A percentile compares a stretch with the other conserved stretches of the same genome.
Conservation (phyloP, 768 basidiomycete species). For the Leccinum longicurvipes region DNA sequence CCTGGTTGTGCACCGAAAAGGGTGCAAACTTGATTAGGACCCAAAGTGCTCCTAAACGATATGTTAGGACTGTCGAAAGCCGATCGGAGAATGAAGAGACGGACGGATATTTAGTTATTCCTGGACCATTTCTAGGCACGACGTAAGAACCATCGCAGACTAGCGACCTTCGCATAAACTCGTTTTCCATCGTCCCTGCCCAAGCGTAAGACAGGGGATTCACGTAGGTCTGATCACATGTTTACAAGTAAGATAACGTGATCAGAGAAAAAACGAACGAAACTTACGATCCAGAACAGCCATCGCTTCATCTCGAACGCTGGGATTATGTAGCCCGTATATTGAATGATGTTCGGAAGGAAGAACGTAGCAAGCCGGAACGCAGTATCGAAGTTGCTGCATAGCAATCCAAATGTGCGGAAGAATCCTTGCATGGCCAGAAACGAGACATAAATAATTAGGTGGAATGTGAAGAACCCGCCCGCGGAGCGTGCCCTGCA, state of each 20-base stretch:
- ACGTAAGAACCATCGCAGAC: conserved; percentile 64
- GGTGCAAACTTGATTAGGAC: conserved; percentile 76
- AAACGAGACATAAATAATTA: conserved; percentile 63
- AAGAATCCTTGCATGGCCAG: conserved; percentile 84
- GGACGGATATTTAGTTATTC: conserved; percentile 59
- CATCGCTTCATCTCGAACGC: conserved; percentile 71
- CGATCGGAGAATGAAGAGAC: conserved; percentile 21
- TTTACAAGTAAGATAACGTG: conserved; percentile 7
- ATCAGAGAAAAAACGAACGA: background rate
- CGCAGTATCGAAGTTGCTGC: conserved; percentile 50
- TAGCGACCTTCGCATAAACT: conserved; percentile 67
- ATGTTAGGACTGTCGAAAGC: conserved; percentile 6
- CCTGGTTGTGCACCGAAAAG: conserved; percentile 64
- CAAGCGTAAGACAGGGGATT: conserved; percentile 78
- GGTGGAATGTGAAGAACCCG: conserved; percentile 56
- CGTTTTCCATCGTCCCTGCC: conserved; percentile 80
- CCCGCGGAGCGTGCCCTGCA: conserved; percentile 33
- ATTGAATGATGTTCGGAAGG: conserved; percentile 73
- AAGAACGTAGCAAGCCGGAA: conserved; percentile 62
- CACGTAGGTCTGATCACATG: conserved; percentile 55
- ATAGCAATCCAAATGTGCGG: conserved; percentile 63
- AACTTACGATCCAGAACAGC: conserved; percentile 80
- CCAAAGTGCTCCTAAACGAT: conserved; percentile 43
- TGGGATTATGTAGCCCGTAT: conserved; percentile 68
- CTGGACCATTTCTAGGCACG: conserved; percentile 60